phyloP scores from a whole-genome alignment of 768 basidiomycete species.

The Tricholoma matsutake region DNA sequence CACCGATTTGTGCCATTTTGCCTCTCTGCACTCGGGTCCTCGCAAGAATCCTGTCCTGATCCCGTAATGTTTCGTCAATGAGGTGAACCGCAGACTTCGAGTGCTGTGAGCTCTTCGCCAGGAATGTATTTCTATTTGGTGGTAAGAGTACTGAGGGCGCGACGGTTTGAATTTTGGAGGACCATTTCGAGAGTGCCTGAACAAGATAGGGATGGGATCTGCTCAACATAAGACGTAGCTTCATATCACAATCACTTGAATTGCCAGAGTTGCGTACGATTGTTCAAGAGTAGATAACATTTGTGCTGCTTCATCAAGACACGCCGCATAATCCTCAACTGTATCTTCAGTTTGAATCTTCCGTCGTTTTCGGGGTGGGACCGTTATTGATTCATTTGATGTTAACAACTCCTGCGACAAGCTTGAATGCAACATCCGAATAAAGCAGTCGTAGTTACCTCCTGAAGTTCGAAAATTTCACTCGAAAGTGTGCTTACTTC shows the following conservation, averaged over 20 bases:
- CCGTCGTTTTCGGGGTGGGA: constrained; percentile 58
- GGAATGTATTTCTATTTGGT: constrained; percentile 69
- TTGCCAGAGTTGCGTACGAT: constrained; percentile 36
- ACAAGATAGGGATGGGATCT: constrained; percentile 68
- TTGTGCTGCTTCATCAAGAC: constrained; percentile 41
- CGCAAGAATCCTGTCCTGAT: constrained; percentile 54
- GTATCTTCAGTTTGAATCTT: constrained; percentile 35
- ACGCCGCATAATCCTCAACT: constrained; percentile 28
- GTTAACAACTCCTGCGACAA: constrained; percentile 40
- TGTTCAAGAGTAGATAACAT: constrained; percentile 47
- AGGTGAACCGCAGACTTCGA: constrained; percentile 68
- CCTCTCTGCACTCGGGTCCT: constrained; percentile 59
- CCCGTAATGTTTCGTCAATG: constrained; percentile 69
- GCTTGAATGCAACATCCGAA: background rate
- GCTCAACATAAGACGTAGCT: constrained; percentile 2
- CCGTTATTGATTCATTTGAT: constrained; percentile 43
- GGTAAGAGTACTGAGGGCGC: constrained; percentile 74
- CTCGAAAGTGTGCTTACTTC: constrained; percentile 62
- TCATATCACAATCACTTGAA: background rate
- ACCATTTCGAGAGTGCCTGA: constrained; percentile 90
- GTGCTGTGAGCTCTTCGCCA: constrained; percentile 48
- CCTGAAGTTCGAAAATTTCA: constrained; percentile 66
- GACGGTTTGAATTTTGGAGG: constrained; percentile 91
- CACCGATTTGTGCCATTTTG: constrained; percentile 43
- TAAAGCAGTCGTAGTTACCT: constrained; percentile 38